Evolutionary conservation across 1,284 basidiomycete genomes (phyloP).

Genomic region (Puccinia triticina): DNA sequence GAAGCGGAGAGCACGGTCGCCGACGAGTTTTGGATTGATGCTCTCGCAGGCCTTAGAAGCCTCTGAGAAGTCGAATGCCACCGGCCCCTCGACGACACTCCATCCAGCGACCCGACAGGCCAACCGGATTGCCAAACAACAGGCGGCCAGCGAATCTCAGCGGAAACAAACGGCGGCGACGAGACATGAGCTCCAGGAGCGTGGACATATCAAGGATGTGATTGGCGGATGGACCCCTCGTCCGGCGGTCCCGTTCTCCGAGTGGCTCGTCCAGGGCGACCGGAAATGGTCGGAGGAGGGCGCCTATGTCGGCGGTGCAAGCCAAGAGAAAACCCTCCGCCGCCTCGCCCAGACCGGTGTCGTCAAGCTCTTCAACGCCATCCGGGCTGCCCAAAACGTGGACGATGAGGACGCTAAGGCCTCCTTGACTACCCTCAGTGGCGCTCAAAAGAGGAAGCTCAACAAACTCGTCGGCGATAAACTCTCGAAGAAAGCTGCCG

Average conservation of each 20-base stretch:
- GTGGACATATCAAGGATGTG: conserved; percentile 58
- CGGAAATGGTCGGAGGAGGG: conserved; percentile 29
- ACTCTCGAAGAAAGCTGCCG: not conserved
- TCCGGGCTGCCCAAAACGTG: conserved; percentile 57
- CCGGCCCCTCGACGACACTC: conserved; percentile 43
- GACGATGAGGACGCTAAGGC: conserved; percentile 53
- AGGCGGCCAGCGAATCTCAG: conserved; percentile 15
- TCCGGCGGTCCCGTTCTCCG: conserved; percentile 57
- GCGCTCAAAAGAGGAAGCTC: conserved; percentile 54
- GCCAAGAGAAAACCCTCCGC: conserved; percentile 57
- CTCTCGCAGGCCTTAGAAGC: conserved; percentile 44
- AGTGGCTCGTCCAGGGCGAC: conserved; percentile 54
- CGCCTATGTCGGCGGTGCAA: conserved; percentile 53
- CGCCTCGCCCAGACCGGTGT: conserved; percentile 59
- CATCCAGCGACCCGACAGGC: conserved; percentile 27
- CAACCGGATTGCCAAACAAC: conserved; percentile 40
- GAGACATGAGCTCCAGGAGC: conserved; percentile 56
- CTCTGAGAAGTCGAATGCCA: conserved; percentile 32
- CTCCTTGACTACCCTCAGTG: conserved; percentile 54
- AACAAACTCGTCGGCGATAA: conserved; percentile 50
- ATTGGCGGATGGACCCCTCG: conserved; percentile 59
- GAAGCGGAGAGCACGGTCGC: conserved; percentile 49
- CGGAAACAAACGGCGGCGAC: conserved; percentile 51
- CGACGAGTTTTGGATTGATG: conserved; percentile 41
- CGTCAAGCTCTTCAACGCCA: conserved; percentile 59